Evolutionary conservation across 768 basidiomycete species (phyloP).

Genomic region (Mycena galericulata): DNA sequence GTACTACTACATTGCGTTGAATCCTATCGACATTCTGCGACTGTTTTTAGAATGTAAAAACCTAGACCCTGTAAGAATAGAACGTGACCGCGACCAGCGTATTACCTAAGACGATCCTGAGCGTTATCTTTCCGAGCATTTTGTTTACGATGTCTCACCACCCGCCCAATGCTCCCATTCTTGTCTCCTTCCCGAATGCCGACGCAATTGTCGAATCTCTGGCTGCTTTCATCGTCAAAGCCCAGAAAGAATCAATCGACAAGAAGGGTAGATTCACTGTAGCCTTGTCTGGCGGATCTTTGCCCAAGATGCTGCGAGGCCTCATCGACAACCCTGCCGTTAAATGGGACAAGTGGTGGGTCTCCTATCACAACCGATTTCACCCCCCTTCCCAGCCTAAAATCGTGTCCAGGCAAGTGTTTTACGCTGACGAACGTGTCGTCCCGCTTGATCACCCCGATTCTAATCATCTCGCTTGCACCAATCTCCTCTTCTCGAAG

Average conservation of each 20-base stretch:
- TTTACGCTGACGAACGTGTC: constrained; percentile 95
- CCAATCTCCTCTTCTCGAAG: constrained; percentile 79
- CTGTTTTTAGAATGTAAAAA: too few species aligned
- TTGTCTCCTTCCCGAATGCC: constrained; percentile 75
- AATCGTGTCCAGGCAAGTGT: constrained; percentile 84
- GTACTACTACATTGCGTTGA: too few species aligned
- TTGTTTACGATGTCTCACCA: constrained; percentile 50
- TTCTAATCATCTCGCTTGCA: constrained; percentile 89
- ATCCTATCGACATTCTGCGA: too few species aligned
- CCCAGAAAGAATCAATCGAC: constrained; percentile 89
- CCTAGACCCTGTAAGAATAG: too few species aligned
- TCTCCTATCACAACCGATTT: constrained; percentile 22
- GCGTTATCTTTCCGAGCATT: neutral
- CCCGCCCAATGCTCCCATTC: constrained; percentile 73
- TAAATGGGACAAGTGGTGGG: constrained; percentile 95
- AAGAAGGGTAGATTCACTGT: constrained; percentile 93
- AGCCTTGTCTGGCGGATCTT: constrained; percentile 93
- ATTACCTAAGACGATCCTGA: neutral
- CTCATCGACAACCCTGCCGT: constrained; percentile 74
- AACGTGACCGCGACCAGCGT: too few species aligned
- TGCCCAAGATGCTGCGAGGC: constrained; percentile 84
- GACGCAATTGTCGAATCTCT: constrained; percentile 72
- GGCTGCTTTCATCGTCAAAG: constrained; percentile 85
- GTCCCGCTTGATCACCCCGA: constrained; percentile 94
- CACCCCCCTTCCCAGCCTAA: neutral